Percentiles rank a stretch among this genome's conserved stretches.
Conservation (phyloP, 805 yeast species). For the Candida montana region DNA sequence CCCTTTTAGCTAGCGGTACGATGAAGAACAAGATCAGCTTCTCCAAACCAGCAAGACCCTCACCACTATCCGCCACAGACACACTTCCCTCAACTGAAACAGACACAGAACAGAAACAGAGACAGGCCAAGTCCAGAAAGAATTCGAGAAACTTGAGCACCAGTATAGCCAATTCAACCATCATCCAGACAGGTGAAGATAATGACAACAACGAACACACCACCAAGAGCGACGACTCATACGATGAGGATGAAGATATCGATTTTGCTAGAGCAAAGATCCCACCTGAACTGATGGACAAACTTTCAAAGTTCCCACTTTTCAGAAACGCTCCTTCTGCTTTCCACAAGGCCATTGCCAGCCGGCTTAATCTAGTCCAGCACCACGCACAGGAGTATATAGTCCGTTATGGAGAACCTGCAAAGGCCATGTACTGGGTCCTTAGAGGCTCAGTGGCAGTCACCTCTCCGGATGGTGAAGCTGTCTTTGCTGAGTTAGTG, state of each 20-base stretch:
- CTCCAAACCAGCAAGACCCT: constrained; percentile 1
- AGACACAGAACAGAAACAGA: background rate
- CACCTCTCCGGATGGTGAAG: constrained; percentile 72
- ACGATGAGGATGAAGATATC: constrained; percentile 7
- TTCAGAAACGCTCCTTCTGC: constrained; percentile 63
- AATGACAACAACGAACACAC: background rate
- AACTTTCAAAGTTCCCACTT: constrained; percentile 54
- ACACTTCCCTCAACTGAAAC: background rate
- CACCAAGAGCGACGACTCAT: background rate
- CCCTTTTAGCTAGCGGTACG: background rate
- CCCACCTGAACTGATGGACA: constrained; percentile 52
- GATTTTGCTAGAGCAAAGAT: constrained; percentile 13
- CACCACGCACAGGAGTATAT: constrained; percentile 66
- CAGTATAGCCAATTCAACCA: background rate
- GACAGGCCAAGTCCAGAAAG: background rate
- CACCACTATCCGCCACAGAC: background rate
- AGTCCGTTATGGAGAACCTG: constrained; percentile 66
- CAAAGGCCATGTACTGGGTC: constrained; percentile 77
- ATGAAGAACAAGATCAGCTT: background rate
- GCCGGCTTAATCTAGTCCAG: constrained; percentile 52
- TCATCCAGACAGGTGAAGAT: background rate
- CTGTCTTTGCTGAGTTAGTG: constrained; percentile 62
- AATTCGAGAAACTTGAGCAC: background rate
- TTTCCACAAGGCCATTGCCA: constrained; percentile 55
- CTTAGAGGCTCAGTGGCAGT: constrained; percentile 72